Base-by-base conservation (phyloP, 139 green algal species). In the Chlamydomonas incerta region DNA sequence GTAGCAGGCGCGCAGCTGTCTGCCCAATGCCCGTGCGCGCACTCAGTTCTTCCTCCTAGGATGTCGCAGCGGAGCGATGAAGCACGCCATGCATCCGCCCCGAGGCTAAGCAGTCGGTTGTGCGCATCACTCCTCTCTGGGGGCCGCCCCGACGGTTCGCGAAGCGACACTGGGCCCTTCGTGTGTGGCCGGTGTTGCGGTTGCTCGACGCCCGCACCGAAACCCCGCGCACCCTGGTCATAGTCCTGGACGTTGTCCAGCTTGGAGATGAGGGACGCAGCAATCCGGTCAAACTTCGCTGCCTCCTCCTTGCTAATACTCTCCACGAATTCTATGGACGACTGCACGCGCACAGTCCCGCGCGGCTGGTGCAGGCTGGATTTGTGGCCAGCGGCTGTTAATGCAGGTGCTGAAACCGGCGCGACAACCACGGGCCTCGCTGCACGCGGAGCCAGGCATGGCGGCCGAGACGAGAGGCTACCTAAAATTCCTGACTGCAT, bases 251-350 rank as follows among this genome's bases (percentile, higher is more conserved):
- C 52, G 37, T 83, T 31, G 24, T 60, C 65, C 5, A 89, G 31
- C 73, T 85, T 90, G 28, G 86, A 87, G 23, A 92, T 83, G 11
- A 92, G 62, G 0, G 89, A 84, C 31, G 87, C 87, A 18, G 89
- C 89, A 57, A 92, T 90, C 24, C 83, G 75, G 41, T 92, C 87
- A 71, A 92, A 92, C 31, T 73, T 70, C 20, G 90, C 71, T 33
- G 82, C 81, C 35, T 92, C 89, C 67, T 85, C 77, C 34, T 87
- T 70, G 34, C 50, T 80, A n/a, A 88, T 74, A 8, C 63, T 55
- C 35, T 79, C 84, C 52, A 85, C 66, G 46, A 88, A 88, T 35
- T 88, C 84, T 15, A 88, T 73, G 31, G 60, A 72, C 14, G 66
- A 71, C 34, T 63, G 26, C 35, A 55, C 76, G 62, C 37, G 31